Percentiles rank a stretch among this genome's conserved stretches.
Evolutionary conservation across 2,329 filamentous ascomycete species (phyloP).

Genomic region (Aureobasidium sp.): DNA sequence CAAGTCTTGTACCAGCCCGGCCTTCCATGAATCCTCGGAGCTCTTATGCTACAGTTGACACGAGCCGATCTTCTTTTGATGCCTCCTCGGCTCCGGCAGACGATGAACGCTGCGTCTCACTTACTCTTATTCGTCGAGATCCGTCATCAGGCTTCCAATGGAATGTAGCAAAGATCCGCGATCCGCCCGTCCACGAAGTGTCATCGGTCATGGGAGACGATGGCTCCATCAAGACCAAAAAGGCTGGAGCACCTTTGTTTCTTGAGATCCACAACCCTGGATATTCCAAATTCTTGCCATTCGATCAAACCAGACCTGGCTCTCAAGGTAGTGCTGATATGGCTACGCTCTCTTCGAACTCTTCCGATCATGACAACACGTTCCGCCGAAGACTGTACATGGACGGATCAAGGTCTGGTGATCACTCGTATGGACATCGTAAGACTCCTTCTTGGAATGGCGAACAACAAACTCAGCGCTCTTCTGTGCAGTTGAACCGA

Average conservation of each 20-base stretch:
- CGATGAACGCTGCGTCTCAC: slow-evolving; percentile 12
- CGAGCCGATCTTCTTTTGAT: neutral
- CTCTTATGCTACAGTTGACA: neutral
- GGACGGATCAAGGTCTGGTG: slow-evolving; percentile 34
- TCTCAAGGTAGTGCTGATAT: slow-evolving; percentile 22
- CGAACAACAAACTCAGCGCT: neutral
- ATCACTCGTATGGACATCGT: slow-evolving; percentile 32
- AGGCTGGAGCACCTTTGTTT: slow-evolving; percentile 36
- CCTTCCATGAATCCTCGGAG: neutral
- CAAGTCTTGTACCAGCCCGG: neutral
- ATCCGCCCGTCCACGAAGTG: slow-evolving; percentile 34
- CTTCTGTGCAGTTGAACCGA: neutral
- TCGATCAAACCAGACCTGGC: slow-evolving; percentile 22
- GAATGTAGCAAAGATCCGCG: slow-evolving; percentile 42
- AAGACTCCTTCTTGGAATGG: slow-evolving; percentile 16
- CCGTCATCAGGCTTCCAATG: slow-evolving; percentile 41
- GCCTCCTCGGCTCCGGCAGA: neutral
- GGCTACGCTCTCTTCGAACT: slow-evolving; percentile 10
- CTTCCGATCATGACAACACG: slow-evolving; percentile 23
- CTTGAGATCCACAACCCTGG: slow-evolving; percentile 52
- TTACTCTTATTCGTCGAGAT: slow-evolving; percentile 45
- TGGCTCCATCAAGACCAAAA: slow-evolving; percentile 22
- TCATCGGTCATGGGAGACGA: slow-evolving; percentile 30
- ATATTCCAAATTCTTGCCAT: slow-evolving; percentile 48
- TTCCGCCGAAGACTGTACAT: slow-evolving; percentile 40